Conservation (phyloP, 2,329 filamentous ascomycete species). For the Cylindrodendrum hubeiense region DNA sequence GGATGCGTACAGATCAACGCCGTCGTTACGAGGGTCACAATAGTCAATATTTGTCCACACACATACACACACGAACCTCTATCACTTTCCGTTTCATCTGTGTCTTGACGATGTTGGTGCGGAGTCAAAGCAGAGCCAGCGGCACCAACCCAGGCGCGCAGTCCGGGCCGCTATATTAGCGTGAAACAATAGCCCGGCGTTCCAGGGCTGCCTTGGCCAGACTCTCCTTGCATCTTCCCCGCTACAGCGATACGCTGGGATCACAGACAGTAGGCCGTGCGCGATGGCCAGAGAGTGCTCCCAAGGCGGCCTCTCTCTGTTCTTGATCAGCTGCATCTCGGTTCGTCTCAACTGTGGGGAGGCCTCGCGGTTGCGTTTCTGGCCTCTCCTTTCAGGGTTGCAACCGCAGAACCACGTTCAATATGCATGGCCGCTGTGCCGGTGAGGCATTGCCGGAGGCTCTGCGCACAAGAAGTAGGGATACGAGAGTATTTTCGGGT, state of each 20-base stretch:
- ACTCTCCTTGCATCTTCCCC: not conserved
- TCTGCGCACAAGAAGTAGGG: no score
- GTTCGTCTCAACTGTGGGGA: not conserved
- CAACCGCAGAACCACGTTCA: not conserved
- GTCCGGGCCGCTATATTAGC: conserved; percentile 27
- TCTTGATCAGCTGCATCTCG: not conserved
- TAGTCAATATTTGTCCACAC: not conserved
- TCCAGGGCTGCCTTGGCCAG: not conserved
- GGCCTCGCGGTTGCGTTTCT: not conserved
- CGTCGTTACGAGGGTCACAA: not conserved
- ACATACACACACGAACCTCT: not conserved
- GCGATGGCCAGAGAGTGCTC: not conserved
- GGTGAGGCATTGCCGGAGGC: not conserved
- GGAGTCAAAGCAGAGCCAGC: conserved; percentile 13
- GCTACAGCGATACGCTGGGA: not conserved
- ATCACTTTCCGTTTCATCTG: conserved; percentile 25
- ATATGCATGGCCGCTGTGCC: not conserved
- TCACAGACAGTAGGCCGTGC: not conserved
- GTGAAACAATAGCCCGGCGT: conserved; percentile 35
- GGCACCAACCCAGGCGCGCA: conserved; percentile 18
- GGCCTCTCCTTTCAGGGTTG: not conserved
- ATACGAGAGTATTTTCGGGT: no score
- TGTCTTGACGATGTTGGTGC: conserved; percentile 11
- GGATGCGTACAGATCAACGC: not conserved
- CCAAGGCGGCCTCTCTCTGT: not conserved